Evolutionary conservation across 1,284 basidiomycete genomes (phyloP).

Genomic region (Cryptococcus sp.): DNA sequence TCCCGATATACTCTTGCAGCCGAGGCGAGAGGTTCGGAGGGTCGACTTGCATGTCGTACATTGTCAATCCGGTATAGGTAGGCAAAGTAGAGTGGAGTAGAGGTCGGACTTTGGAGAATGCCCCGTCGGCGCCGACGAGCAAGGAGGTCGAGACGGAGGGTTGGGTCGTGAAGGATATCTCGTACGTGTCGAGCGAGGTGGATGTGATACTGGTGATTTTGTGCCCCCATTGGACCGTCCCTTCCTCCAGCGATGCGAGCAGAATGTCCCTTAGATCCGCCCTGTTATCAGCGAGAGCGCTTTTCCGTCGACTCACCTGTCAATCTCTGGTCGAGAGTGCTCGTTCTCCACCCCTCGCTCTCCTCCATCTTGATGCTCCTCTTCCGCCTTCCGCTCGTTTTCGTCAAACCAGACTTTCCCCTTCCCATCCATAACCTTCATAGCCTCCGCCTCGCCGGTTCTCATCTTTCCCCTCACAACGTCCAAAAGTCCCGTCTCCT

Average conservation of each 20-base stretch:
- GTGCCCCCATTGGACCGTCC: slow-evolving; percentile 33
- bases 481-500: slow-evolving; percentile 38
- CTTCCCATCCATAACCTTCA: slow-evolving; percentile 36
- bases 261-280: slow-evolving; percentile 34
- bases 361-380: too few species aligned
- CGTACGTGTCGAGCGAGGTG: slow-evolving; percentile 19
- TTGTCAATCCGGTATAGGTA: slow-evolving; percentile 43
- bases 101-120: slow-evolving; percentile 48
- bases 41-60: slow-evolving; percentile 34
- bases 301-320: slow-evolving; percentile 18
- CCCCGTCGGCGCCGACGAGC: slow-evolving; percentile 52
- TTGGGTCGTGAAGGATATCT: slow-evolving; percentile 21
- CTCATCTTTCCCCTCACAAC: slow-evolving; percentile 28
- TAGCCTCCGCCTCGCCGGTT: slow-evolving; percentile 25
- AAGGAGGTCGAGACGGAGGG: not conserved
- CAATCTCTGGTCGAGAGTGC: slow-evolving; percentile 33
- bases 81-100: slow-evolving; percentile 42
- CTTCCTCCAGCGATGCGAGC: slow-evolving; percentile 22
- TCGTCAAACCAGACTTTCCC: slow-evolving; percentile 26
- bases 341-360: too few species aligned
- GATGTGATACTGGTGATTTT: slow-evolving; percentile 13
- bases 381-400: not conserved
- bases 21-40: slow-evolving; percentile 23
- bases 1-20: slow-evolving; percentile 33
- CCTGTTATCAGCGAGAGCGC: slow-evolving; percentile 8